These are phyloP conservation scores for Thamnidium elegans DNA, from an alignment of 192 early-diverging fungal genomes.

Conservation along the genomic window DNA sequence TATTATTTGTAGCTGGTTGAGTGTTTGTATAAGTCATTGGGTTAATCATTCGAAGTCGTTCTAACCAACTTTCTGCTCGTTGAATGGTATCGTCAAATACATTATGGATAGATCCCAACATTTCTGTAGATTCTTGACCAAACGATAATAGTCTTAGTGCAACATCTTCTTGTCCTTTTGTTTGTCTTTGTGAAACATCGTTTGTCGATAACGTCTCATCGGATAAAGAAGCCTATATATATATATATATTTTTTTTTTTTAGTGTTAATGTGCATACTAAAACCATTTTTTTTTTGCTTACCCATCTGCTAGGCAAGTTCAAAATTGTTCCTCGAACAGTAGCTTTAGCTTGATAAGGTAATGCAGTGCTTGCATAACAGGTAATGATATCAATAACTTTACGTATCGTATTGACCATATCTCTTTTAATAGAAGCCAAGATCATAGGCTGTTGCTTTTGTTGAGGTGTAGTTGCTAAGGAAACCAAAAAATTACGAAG, in stretches of 20 bases:
- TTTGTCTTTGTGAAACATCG: neutral
- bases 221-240: constrained; percentile 31
- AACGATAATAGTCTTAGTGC: constrained; percentile 64
- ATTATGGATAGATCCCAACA: constrained; percentile 59
- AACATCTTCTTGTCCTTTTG: constrained; percentile 44
- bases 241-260: neutral
- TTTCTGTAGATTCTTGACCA: constrained; percentile 62
- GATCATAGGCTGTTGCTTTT: constrained; percentile 16
- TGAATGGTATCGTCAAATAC: constrained; percentile 69
- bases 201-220: constrained; percentile 12
- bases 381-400: constrained; percentile 80
- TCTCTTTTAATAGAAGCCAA: constrained; percentile 56
- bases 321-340: constrained; percentile 78
- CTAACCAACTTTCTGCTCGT: constrained; percentile 61
- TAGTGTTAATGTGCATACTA: neutral
- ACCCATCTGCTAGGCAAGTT: constrained; percentile 75
- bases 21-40: neutral
- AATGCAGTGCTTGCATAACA: constrained; percentile 80
- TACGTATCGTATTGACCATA: constrained; percentile 75
- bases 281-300: neutral
- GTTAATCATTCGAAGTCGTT: constrained; percentile 32
- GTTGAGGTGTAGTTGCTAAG: constrained; percentile 24
- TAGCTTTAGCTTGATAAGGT: constrained; percentile 72
- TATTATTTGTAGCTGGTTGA: neutral
- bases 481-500: constrained; percentile 57